Conservation (phyloP, 352 stramenopile genomes). For the Globisporangium parvum region DNA sequence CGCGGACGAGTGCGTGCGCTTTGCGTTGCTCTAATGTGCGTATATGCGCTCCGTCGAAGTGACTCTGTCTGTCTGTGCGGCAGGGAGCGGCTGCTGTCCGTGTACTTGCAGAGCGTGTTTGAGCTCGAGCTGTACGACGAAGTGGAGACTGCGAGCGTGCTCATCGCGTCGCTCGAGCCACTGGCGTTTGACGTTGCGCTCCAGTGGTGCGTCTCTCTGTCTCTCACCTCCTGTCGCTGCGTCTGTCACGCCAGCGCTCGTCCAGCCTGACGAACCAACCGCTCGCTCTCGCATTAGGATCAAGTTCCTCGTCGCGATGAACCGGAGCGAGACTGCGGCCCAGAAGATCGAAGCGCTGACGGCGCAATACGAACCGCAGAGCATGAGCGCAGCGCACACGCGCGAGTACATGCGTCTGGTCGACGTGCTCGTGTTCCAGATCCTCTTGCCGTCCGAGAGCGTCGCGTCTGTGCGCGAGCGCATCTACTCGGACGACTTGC, state of each 20-base stretch:
- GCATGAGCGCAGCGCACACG: neutral
- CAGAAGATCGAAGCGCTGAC: slow-evolving; percentile 24
- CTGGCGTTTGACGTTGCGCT: slow-evolving; percentile 31
- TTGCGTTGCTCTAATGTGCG: slow-evolving; percentile 1
- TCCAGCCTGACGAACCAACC: neutral
- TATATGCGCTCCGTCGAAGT: slow-evolving; percentile 7
- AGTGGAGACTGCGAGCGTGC: slow-evolving; percentile 34
- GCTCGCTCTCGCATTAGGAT: slow-evolving; percentile 22
- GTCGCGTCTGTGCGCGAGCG: slow-evolving; percentile 24
- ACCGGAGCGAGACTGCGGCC: slow-evolving; percentile 23
- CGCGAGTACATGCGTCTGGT: slow-evolving; percentile 23
- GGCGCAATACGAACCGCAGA: neutral
- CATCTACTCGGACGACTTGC: slow-evolving; percentile 26
- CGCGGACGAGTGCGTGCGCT: slow-evolving; percentile 6
- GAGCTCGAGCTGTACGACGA: slow-evolving; percentile 53
- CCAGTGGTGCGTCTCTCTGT: slow-evolving; percentile 27
- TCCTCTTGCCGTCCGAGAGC: slow-evolving; percentile 39
- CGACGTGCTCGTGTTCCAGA: slow-evolving; percentile 40
- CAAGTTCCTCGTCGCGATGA: slow-evolving; percentile 65
- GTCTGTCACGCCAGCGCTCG: too few relatives aligned
- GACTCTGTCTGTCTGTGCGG: neutral
- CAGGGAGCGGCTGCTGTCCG: slow-evolving; percentile 51
- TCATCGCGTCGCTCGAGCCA: slow-evolving; percentile 35
- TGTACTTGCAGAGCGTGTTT: slow-evolving; percentile 66
- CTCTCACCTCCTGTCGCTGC: neutral